Base-by-base conservation (phyloP, 441 rosid species). In the Raphanus hybrid region DNA sequence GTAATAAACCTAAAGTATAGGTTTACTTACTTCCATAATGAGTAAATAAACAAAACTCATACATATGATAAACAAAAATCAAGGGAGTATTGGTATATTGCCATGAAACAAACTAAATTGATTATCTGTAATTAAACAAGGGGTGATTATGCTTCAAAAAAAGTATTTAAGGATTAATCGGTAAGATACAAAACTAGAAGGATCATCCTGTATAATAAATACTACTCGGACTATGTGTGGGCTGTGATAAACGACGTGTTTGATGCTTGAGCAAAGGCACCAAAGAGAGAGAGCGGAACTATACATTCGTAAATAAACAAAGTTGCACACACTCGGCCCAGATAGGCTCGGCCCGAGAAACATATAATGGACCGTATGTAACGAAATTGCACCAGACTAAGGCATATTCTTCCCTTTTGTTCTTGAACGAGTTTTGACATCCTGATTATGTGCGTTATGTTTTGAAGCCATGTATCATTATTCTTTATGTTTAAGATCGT, bases 321-420 rank as follows among this genome's bases (percentile, higher is more conserved):
- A 69, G 32, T 27, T 69, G 39, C 23, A 37, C 73, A 16, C 50
- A 69, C 50, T 62, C 71, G 62, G 35, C 67, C 57, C 66, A 54
- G 10, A 23, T 41, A 16, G 12, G 43, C 3, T 27, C 16, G 35
- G 35, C 34, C 35, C 62, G 26, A 1, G n/a, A 18, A 62, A 62
- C 48, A 2, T 12, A 72, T 32, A 3, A 5, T 48, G 34, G 8
- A 11, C 69, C 61, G 6, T 63, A 50, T 10, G 37, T 59, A 9
- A 43, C 61, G 60, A 29, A 61, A 45, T 45, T 29, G 15, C 45
- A 15, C 12, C 29, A 16, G 34, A 27, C 12, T 1, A 68, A 66
- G 59, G 67, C 34, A 68, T 7, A 0, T 61, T 34, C 15, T 23
- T 18, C 9, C 35, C 15, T 23, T 23, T 18, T 6, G 35, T 5